Conservation (phyloP, 805 yeast species). For the Ogataea angusta region DNA sequence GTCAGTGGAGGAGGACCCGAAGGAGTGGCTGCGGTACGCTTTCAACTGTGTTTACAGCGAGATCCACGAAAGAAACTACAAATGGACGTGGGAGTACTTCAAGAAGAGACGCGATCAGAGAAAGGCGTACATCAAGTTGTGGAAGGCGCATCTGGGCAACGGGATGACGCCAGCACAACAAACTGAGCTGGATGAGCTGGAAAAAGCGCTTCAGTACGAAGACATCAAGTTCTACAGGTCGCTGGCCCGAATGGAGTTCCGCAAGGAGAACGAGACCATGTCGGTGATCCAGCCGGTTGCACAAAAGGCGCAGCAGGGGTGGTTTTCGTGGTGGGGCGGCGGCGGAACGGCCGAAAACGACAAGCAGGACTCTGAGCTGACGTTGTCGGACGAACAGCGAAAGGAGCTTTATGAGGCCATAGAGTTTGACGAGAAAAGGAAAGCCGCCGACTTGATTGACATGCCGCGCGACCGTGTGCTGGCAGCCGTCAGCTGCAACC, state of each 20-base stretch:
- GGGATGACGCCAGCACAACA: conserved; percentile 32
- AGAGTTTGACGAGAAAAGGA: conserved; percentile 73
- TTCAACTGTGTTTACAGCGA: conserved; percentile 73
- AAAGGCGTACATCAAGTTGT: conserved; percentile 59
- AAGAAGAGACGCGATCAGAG: conserved; percentile 70
- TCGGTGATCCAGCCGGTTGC: conserved; percentile 10
- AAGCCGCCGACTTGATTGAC: conserved; percentile 50
- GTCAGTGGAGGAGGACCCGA: conserved; percentile 59
- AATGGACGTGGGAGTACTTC: conserved; percentile 88
- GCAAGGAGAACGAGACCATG: conserved; percentile 43
- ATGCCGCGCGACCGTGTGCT: conserved; percentile 71
- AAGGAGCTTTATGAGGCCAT: conserved; percentile 90
- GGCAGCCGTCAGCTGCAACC: conserved; percentile 62
- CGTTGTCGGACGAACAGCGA: conserved; percentile 80
- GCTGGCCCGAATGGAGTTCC: conserved; percentile 63
- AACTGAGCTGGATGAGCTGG: conserved; percentile 47
- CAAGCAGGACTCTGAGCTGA: conserved; percentile 34
- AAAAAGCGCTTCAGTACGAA: conserved; percentile 61
- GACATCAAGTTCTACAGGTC: conserved; percentile 85
- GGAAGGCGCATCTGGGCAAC: conserved; percentile 57
- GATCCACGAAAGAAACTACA: conserved; percentile 73
- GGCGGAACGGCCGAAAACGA: conserved; percentile 9
- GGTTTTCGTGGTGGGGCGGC: conserved; percentile 79
- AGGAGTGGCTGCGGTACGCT: conserved; percentile 79
- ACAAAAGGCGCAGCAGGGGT: conserved; percentile 39